These are phyloP conservation scores for Xylaria sp. DNA, from an alignment of 2,329 filamentous ascomycete genomes.

Conservation along the genomic window DNA sequence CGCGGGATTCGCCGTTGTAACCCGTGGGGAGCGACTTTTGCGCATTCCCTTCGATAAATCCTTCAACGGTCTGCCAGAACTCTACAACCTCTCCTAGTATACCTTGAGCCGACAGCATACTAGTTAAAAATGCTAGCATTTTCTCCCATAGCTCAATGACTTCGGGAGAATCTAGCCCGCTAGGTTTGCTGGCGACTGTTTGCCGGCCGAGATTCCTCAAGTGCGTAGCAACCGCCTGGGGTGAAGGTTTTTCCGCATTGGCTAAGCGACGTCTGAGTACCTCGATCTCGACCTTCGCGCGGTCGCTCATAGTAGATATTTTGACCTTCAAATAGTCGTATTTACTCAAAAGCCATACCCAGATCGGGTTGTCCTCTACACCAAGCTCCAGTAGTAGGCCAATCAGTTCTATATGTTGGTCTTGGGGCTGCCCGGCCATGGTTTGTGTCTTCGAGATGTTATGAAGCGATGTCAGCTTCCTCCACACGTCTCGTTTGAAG, in stretches of 20 bases:
- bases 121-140: constrained; percentile 72
- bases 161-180: constrained; percentile 75
- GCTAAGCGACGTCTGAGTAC: constrained; percentile 82
- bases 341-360: constrained; percentile 89
- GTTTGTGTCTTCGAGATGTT: constrained; percentile 54
- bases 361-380: constrained; percentile 94
- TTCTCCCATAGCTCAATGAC: constrained; percentile 94
- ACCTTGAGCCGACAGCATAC: constrained; percentile 76
- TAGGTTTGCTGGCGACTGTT: constrained; percentile 60
- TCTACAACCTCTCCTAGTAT: constrained; percentile 87
- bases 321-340: constrained; percentile 89
- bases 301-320: constrained; percentile 77
- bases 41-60: constrained; percentile 84
- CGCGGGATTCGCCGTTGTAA: constrained; percentile 77
- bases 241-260: constrained; percentile 69
- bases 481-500: constrained; percentile 92
- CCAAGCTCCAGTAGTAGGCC: constrained; percentile 87
- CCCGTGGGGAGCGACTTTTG: constrained; percentile 79
- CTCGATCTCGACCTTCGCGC: constrained; percentile 90
- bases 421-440: constrained; percentile 62
- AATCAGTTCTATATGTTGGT: constrained; percentile 90
- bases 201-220: constrained; percentile 74
- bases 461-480: constrained; percentile 72
- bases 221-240: constrained; percentile 72
- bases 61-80: constrained; percentile 90